Base-by-base conservation (phyloP, 1,139 yeast genomes). In the Candida frijolesensis region DNA sequence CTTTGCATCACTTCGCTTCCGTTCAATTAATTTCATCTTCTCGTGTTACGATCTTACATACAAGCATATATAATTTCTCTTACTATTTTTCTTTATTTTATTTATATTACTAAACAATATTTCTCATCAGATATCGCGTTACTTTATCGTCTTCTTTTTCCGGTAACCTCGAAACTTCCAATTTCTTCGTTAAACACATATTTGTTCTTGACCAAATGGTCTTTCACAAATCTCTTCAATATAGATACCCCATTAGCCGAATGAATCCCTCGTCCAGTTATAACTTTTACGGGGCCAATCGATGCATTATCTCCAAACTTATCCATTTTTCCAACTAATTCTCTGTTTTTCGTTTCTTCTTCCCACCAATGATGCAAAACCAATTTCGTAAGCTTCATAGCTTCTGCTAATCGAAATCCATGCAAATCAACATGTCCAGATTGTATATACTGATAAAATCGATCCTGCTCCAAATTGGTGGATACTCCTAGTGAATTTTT, bases 201-300 rank as follows among this genome's bases (percentile, higher is more conserved):
- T 2, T 61, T 61, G 10, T 65, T 60, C 1, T 56, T 53, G 8
- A 52, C 56, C 30, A 85, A 67, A 51, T 65, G 66, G 22, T 64
- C 67, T 38, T 66, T 61, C 3, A 82, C 79, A 7, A 71, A 63
- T 4, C 59, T 61, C 53, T 72, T 72, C 33, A 84, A 73, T 51
- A 67, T 74, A 0, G 84, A 70, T 1, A 68, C 62, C 1, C 87
- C 87, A 12, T 78, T 79, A 1, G 57, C 65, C 33, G 88, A 83
- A 62, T 85, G 90, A 11, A 83, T 59, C 0, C 90, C 90, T 52
- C 87, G 63, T 0, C 90, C 90, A 0, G 89, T 83, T 2, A 84
- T 65, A 0, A 84, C 63, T 2, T 55, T 58, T 12, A 83, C 57
- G 0, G 75, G 74, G 0, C 76, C 73, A 61, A 72, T 63, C 30